Conservation (phyloP, 208 protist genomes). For the Acanthamoeba healyi region DNA sequence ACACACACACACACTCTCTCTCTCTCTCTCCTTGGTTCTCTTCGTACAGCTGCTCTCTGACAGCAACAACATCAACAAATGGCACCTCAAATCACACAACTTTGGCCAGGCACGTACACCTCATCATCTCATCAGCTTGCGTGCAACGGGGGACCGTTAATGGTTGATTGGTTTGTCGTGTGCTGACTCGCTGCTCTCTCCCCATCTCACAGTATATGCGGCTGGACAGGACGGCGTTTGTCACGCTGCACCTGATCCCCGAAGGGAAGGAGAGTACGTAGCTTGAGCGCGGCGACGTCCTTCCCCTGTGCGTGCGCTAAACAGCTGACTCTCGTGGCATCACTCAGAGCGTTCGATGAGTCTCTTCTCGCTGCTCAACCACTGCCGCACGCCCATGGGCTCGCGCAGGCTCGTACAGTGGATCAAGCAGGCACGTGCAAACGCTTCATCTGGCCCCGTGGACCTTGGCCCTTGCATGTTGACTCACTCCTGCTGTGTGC, state of each 20-base stretch:
- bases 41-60: not conserved
- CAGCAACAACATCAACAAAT: conserved; percentile 79
- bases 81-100: conserved; percentile 76
- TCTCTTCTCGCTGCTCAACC: conserved; percentile 96
- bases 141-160: not conserved
- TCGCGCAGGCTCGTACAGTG: conserved; percentile 96
- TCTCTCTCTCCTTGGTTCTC: too few relatives aligned
- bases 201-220: conserved; percentile 91
- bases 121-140: not conserved
- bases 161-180: not conserved
- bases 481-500: too few relatives aligned
- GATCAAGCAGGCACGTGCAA: conserved; percentile 98
- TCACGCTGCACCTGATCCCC: conserved; percentile 94
- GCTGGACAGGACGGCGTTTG: conserved; percentile 95
- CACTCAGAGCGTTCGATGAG: conserved; percentile 54
- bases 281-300: too few relatives aligned
- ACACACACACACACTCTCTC: too few relatives aligned
- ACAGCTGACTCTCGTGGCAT: conserved; percentile 17
- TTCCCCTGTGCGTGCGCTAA: too few relatives aligned
- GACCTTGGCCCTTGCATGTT: too few relatives aligned
- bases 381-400: conserved; percentile 97
- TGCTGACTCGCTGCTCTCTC: too few relatives aligned
- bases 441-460: too few relatives aligned
- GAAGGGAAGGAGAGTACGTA: conserved; percentile 49
- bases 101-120: conserved; percentile 67